These are phyloP conservation scores for Mycena chlorophos DNA, from an alignment of 768 basidiomycete genomes.

Conservation along the genomic window DNA sequence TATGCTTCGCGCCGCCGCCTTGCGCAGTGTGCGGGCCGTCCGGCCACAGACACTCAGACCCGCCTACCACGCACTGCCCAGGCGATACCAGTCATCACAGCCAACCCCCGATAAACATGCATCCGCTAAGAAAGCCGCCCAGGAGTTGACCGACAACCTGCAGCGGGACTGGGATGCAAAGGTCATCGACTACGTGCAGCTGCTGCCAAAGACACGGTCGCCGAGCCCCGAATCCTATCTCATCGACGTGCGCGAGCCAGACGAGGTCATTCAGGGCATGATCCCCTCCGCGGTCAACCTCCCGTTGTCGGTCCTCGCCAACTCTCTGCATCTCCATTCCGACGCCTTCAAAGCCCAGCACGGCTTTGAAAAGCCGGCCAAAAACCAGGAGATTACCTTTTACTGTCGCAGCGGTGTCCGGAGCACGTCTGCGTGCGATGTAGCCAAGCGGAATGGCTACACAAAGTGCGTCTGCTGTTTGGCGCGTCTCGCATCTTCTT, in stretches of 20 bases:
- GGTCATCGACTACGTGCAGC: constrained; percentile 72
- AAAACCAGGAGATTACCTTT: constrained; percentile 76
- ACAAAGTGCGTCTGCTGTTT: constrained; percentile 56
- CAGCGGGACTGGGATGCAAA: constrained; percentile 79
- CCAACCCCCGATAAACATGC: constrained; percentile 31
- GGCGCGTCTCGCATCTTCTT: neutral
- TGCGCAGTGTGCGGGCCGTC: constrained; percentile 11
- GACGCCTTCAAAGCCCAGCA: constrained; percentile 60
- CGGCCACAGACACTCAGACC: constrained; percentile 17
- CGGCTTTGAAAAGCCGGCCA: constrained; percentile 74
- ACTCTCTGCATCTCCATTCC: constrained; percentile 58
- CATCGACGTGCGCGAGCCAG: constrained; percentile 91
- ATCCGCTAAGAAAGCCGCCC: constrained; percentile 33
- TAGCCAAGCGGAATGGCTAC: constrained; percentile 80
- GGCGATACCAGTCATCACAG: constrained; percentile 18
- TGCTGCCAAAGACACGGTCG: constrained; percentile 44
- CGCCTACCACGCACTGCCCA: constrained; percentile 20
- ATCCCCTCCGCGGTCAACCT: constrained; percentile 92
- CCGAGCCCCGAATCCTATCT: constrained; percentile 60
- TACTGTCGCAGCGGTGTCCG: constrained; percentile 90
- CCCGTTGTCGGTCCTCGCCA: constrained; percentile 76
- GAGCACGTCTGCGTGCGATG: constrained; percentile 77
- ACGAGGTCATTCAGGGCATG: constrained; percentile 87
- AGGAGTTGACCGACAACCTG: constrained; percentile 39
- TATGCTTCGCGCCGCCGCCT: constrained; percentile 14